Base-by-base conservation (phyloP, 495 filamentous ascomycete species). In the Clohesyomyces aquaticus region DNA sequence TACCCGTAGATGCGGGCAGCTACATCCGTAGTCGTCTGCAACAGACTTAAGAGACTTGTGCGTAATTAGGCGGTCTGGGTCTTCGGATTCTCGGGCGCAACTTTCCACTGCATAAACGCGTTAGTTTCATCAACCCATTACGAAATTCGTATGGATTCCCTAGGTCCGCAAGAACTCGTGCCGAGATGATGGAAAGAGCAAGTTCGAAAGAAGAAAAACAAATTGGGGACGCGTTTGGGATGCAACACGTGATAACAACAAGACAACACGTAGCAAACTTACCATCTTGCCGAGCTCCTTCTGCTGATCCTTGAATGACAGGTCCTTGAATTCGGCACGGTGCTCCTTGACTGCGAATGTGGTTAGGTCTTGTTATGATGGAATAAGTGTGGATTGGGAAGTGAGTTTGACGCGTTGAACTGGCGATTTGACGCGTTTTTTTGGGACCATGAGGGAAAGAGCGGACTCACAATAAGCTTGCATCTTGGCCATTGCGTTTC, bases 221-320 rank as follows among this genome's bases (percentile, higher is more conserved):
- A 48, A 54, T 28, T 47, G 45, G 49, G n/a, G 14, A 29, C 9
- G 28, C 4, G 19, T 16, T 25, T 26, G 12, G 43, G 22, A 4
- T 35, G 45, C 11, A 25, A 19, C n/a, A 22, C 32, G 41, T 45
- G 38, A 23, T 46, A 28, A 23, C 16, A 47, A 51, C 22, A 51
- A n/a, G 28, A 60, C 2, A 41, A 49, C 12, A 47, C 12, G 19
- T 49, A 26, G n/a, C 19, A 27, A 53, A 58, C 58, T 25, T 63
- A 67, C 65, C 57, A 52, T 32, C 45, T 56, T 55, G 16, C 65
- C 65, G 4, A 67, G 51, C 52, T 62, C 59, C 50, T 67, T 67
- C 53, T 67, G 65, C 59, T 67, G 65, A 4, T 67, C 65, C 29
- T 63, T 63, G 65, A 67, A 67, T 1, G 41, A 42, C 16, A 67